Conservation (phyloP, 1,139 yeast species). For the Geotrichum aggregatum region DNA sequence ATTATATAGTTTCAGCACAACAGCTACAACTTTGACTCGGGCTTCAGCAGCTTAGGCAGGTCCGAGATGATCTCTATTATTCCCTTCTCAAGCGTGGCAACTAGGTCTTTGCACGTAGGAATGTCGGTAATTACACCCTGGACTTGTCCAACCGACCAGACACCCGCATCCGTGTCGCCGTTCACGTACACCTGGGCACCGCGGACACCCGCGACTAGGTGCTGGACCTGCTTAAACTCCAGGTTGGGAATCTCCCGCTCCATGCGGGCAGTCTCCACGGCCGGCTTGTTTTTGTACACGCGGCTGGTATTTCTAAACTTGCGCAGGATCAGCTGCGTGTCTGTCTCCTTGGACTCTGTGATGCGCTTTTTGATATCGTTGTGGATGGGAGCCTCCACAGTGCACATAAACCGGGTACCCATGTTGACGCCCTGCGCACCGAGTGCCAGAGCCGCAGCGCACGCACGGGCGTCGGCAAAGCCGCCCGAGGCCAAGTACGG, state of each 20-base stretch:
- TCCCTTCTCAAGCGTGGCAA: constrained; percentile 30
- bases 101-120: constrained; percentile 35
- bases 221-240: constrained; percentile 32
- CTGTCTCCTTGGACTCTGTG: constrained; percentile 35
- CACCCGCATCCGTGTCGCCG: constrained; percentile 37
- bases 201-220: constrained; percentile 35
- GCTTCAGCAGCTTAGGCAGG: constrained; percentile 9
- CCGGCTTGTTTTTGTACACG: constrained; percentile 35
- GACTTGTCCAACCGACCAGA: constrained; percentile 39
- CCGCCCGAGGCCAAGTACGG: constrained; percentile 40
- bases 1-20: no score
- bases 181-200: constrained; percentile 35
- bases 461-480: constrained; percentile 38
- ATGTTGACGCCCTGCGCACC: constrained; percentile 39
- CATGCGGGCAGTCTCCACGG: constrained; percentile 33
- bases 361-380: constrained; percentile 36
- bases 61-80: constrained; percentile 22
- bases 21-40: constrained; percentile 15
- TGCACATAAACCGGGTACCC: constrained; percentile 40
- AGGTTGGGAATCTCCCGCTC: constrained; percentile 30
- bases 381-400: constrained; percentile 38
- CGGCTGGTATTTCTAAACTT: constrained; percentile 37
- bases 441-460: constrained; percentile 39
- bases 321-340: constrained; percentile 35
- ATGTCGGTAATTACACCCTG: constrained; percentile 35